Evolutionary conservation across 768 basidiomycete genomes (phyloP).

Genomic region (Lentinula edodes): DNA sequence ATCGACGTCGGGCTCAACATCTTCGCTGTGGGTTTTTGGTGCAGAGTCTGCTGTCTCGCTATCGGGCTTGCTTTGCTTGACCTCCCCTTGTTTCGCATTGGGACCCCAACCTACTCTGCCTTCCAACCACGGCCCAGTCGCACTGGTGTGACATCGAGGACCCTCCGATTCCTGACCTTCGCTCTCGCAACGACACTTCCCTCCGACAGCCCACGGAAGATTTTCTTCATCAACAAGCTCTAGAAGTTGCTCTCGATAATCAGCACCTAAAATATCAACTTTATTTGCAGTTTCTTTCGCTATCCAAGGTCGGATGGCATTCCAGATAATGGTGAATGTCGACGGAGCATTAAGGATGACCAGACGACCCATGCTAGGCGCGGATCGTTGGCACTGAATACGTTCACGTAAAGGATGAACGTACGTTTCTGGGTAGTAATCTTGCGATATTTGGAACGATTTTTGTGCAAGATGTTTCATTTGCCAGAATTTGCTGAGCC

Average conservation of each 20-base stretch:
- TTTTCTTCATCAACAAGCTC: conserved; percentile 58
- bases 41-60: not conserved
- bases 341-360: conserved; percentile 68
- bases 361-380: conserved; percentile 62
- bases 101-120: conserved; percentile 48
- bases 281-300: conserved; percentile 68
- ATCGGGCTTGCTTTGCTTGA: not conserved
- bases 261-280: conserved; percentile 56
- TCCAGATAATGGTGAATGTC: conserved; percentile 72
- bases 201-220: conserved; percentile 57
- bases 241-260: conserved; percentile 53
- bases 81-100: conserved; percentile 18
- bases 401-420: conserved; percentile 12
- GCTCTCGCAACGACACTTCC: conserved; percentile 55
- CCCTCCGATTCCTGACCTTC: conserved; percentile 31
- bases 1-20: not conserved
- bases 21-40: not conserved
- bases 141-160: conserved; percentile 45
- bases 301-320: conserved; percentile 63
- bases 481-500: conserved; percentile 70
- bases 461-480: conserved; percentile 57
- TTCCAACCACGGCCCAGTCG: conserved; percentile 69
- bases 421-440: conserved; percentile 75
- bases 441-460: conserved; percentile 72
- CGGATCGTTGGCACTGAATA: not conserved